Evolutionary conservation across 2,329 filamentous ascomycete genomes (phyloP).

Genomic region (Microdochium bolleyi): DNA sequence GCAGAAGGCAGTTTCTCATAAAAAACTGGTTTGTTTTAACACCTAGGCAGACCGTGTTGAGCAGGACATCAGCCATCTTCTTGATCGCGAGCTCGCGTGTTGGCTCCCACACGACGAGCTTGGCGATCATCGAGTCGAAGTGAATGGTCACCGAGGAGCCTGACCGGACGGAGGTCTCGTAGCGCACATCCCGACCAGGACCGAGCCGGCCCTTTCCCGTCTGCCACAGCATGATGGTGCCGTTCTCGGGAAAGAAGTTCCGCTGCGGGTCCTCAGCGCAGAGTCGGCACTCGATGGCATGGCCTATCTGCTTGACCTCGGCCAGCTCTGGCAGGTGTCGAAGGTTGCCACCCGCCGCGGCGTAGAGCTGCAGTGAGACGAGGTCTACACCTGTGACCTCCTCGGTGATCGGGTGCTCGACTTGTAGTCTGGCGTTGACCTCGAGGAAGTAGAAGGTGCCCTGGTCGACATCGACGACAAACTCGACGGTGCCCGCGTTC

Average conservation of each 20-base stretch:
- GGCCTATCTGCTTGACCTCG: constrained; percentile 18
- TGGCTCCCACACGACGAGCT: constrained; percentile 34
- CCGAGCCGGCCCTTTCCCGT: constrained; percentile 5
- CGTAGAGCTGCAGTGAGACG: constrained; percentile 23
- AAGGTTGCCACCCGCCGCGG: constrained; percentile 21
- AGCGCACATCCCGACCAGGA: constrained; percentile 18
- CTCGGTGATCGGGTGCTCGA: constrained; percentile 32
- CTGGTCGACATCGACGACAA: constrained; percentile 22
- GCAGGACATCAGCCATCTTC: constrained; percentile 23
- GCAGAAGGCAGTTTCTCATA: constrained; percentile 57
- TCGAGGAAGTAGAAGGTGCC: constrained; percentile 33
- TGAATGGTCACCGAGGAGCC: constrained; percentile 30
- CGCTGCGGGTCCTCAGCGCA: constrained; percentile 31
- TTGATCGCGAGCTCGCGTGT: constrained; percentile 23
- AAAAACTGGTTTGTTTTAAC: constrained; percentile 62
- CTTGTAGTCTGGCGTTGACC: constrained; percentile 34
- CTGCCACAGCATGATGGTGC: constrained; percentile 24
- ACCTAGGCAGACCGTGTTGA: constrained; percentile 29
- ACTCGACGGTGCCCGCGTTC: constrained; percentile 31
- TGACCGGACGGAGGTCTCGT: constrained; percentile 30
- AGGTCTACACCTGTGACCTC: constrained; percentile 16
- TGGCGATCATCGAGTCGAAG: constrained; percentile 38
- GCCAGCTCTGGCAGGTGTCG: constrained; percentile 12
- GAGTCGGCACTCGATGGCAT: constrained; percentile 34
- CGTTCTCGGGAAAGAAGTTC: constrained; percentile 27